These are phyloP conservation scores for Thozetella sp. DNA, from an alignment of 495 filamentous ascomycete genomes.

Conservation along the genomic window DNA sequence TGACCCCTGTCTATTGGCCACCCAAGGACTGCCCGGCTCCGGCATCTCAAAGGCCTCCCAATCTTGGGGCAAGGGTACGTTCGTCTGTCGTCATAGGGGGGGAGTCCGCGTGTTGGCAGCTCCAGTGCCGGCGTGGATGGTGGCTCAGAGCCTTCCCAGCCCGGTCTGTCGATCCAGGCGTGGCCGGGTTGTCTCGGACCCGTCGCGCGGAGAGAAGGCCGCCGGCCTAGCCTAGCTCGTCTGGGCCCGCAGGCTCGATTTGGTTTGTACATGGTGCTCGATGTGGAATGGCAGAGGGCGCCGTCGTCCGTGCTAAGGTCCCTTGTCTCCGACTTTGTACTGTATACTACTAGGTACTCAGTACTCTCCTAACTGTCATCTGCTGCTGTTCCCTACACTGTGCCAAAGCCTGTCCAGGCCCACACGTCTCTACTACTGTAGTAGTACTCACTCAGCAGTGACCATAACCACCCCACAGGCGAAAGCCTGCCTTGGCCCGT, in stretches of 20 bases:
- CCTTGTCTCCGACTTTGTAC: background rate
- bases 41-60: too few relatives aligned
- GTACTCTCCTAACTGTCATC: too few relatives aligned
- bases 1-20: background rate
- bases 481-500: background rate
- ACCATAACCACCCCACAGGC: background rate
- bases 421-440: background rate
- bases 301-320: background rate
- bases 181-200: conserved; percentile 3
- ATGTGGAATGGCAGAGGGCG: conserved; percentile 1
- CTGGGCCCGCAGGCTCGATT: background rate
- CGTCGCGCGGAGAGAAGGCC: conserved; percentile 12
- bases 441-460: background rate
- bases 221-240: conserved; percentile 5
- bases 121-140: background rate
- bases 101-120: background rate
- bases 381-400: background rate
- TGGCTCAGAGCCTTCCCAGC: background rate
- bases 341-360: background rate
- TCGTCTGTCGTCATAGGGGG: background rate
- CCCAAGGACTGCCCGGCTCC: background rate
- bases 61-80: too few relatives aligned
- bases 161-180: background rate
- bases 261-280: conserved; percentile 1
- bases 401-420: background rate